These are phyloP conservation scores for Strobilomyces confusus DNA, from an alignment of 768 basidiomycete species.

Conservation along the genomic window DNA sequence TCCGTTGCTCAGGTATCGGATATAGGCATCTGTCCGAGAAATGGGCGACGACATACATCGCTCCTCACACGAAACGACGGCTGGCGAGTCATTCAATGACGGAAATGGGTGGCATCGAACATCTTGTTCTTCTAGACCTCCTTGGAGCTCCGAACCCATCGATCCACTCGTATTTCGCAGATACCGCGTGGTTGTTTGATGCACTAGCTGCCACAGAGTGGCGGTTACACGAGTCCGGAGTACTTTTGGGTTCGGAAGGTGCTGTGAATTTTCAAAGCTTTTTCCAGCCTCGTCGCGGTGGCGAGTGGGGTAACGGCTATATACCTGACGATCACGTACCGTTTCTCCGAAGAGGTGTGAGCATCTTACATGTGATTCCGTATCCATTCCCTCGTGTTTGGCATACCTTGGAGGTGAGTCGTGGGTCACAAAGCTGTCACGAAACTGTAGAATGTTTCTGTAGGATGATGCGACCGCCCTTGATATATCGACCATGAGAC, in stretches of 20 bases:
- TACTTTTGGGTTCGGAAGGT: constrained; percentile 49
- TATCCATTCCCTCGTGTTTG: constrained; percentile 87
- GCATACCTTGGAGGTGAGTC: constrained; percentile 71
- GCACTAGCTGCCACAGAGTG: constrained; percentile 67
- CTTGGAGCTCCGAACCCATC: constrained; percentile 73
- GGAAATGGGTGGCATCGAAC: constrained; percentile 77
- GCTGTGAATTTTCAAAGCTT: constrained; percentile 53
- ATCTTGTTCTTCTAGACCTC: constrained; percentile 89
- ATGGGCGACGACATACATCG: constrained; percentile 71
- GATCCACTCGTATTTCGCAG: constrained; percentile 76
- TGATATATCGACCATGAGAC: constrained; percentile 77
- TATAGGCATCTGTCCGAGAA: constrained; percentile 81
- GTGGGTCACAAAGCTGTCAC: background rate
- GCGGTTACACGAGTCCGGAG: constrained; percentile 61
- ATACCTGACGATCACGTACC: constrained; percentile 95
- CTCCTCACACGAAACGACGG: constrained; percentile 58
- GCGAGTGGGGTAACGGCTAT: constrained; percentile 44
- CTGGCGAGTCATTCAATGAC: constrained; percentile 51
- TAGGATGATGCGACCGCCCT: constrained; percentile 90
- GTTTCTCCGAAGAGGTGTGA: constrained; percentile 80
- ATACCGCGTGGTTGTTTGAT: constrained; percentile 94
- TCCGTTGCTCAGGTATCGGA: background rate
- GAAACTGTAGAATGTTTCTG: constrained; percentile 4
- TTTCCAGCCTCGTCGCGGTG: constrained; percentile 50
- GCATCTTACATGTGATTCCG: constrained; percentile 84